Percentiles rank a stretch among this genome's conserved stretches.
These are phyloP conservation scores for Phytophthora tentaculata DNA, from an alignment of 352 stramenopile genomes.

Conservation along the genomic window DNA sequence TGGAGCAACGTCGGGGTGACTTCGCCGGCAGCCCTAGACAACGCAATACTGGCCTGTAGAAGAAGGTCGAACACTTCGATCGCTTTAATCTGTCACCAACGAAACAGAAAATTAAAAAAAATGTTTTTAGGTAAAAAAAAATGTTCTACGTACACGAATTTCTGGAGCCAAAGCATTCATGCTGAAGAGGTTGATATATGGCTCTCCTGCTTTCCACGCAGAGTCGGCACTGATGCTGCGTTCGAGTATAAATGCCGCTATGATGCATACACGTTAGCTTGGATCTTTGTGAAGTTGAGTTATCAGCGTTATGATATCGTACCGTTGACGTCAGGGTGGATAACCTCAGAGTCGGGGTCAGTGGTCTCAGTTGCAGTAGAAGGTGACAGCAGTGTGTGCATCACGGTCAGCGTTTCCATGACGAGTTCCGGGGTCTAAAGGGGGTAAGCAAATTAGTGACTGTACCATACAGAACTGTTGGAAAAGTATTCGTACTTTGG, in stretches of 20 bases:
- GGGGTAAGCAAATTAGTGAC: conserved; percentile 7
- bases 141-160: conserved; percentile 34
- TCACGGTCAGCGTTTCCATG: conserved; percentile 37
- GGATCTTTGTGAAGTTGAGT: neutral
- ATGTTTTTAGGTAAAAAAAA: too few species aligned
- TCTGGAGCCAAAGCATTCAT: conserved; percentile 23
- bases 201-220: conserved; percentile 56
- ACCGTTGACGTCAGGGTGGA: conserved; percentile 57
- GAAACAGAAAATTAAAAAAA: neutral
- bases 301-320: conserved; percentile 31
- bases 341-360: conserved; percentile 11
- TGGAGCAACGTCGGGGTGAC: conserved; percentile 11
- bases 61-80: conserved; percentile 31
- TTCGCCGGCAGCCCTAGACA: conserved; percentile 7
- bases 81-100: conserved; percentile 18
- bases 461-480: neutral
- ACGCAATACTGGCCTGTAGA: conserved; percentile 7
- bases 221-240: conserved; percentile 28
- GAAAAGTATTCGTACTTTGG: conserved; percentile 50
- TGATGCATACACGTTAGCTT: conserved; percentile 1
- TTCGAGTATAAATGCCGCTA: conserved; percentile 57
- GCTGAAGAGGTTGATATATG: conserved; percentile 46
- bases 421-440: conserved; percentile 46
- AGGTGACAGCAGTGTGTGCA: conserved; percentile 39
- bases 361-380: neutral